A percentile compares a stretch with the other conserved stretches of the same genome.
Conservation (phyloP, 2,329 filamentous ascomycete species). For the Sodiomyces alkalinus region DNA sequence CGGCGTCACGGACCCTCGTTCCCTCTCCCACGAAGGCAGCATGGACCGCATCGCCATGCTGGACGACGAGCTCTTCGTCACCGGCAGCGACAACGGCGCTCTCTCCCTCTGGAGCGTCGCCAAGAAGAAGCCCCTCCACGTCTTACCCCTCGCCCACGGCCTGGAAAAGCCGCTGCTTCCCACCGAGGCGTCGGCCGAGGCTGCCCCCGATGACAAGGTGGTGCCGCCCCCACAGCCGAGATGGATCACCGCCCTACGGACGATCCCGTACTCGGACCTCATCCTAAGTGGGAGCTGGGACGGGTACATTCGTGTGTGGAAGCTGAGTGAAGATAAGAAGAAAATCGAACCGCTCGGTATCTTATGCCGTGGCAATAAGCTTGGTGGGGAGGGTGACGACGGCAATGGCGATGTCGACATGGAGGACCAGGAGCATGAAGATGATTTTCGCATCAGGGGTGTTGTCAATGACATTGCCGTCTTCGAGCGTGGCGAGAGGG, state of each 20-base stretch:
- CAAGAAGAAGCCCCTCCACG: slow-evolving; percentile 88
- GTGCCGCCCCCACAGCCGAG: slow-evolving; percentile 55
- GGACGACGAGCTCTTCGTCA: slow-evolving; percentile 79
- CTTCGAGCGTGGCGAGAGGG: slow-evolving; percentile 69
- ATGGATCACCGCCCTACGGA: slow-evolving; percentile 79
- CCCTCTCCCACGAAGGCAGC: slow-evolving; percentile 58
- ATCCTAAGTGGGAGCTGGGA: slow-evolving; percentile 92
- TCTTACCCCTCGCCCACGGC: slow-evolving; percentile 69
- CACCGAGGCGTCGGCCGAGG: slow-evolving; percentile 59
- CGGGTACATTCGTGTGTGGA: slow-evolving; percentile 75
- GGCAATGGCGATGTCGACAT: neutral
- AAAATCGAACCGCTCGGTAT: slow-evolving; percentile 58
- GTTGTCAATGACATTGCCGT: slow-evolving; percentile 80
- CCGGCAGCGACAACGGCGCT: slow-evolving; percentile 80
- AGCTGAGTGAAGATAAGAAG: slow-evolving; percentile 67
- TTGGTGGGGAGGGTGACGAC: neutral
- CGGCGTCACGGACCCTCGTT: slow-evolving; percentile 31
- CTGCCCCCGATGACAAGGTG: slow-evolving; percentile 41
- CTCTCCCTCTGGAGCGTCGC: slow-evolving; percentile 76
- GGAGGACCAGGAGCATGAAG: slow-evolving; percentile 3
- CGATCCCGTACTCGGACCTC: slow-evolving; percentile 80
- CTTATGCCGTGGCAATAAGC: slow-evolving; percentile 29
- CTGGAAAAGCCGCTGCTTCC: slow-evolving; percentile 57
- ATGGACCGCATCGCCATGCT: slow-evolving; percentile 88
- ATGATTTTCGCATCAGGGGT: slow-evolving; percentile 38